phyloP scores from a whole-genome alignment of 2,329 filamentous ascomycete genomes.

The Ophiostoma sp. region DNA sequence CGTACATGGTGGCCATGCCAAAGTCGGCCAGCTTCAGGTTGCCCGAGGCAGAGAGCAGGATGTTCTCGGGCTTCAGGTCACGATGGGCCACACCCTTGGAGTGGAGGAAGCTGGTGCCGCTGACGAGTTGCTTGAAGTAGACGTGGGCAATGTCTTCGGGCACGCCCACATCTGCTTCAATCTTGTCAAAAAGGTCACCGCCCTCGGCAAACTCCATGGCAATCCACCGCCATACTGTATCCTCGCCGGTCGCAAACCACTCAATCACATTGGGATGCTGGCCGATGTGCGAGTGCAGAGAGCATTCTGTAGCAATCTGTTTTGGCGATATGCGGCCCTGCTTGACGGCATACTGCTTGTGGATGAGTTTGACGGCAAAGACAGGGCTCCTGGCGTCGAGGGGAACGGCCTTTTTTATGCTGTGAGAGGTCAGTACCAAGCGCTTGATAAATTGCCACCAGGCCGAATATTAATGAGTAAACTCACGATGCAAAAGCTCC shows the following conservation, averaged over 20 bases:
- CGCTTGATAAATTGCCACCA: background rate
- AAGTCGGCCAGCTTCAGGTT: slow-evolving; percentile 96
- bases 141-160: slow-evolving; percentile 91
- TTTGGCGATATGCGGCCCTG: slow-evolving; percentile 85
- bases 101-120: slow-evolving; percentile 92
- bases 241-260: slow-evolving; percentile 86
- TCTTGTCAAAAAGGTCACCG: slow-evolving; percentile 98
- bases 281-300: slow-evolving; percentile 83
- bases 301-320: slow-evolving; percentile 89
- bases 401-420: slow-evolving; percentile 91
- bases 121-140: slow-evolving; percentile 90
- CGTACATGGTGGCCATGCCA: slow-evolving; percentile 89
- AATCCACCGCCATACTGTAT: slow-evolving; percentile 89
- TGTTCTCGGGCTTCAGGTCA: slow-evolving; percentile 92
- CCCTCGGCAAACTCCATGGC: slow-evolving; percentile 97
- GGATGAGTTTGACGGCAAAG: slow-evolving; percentile 98
- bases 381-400: slow-evolving; percentile 67
- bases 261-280: slow-evolving; percentile 92
- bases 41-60: slow-evolving; percentile 79
- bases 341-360: slow-evolving; percentile 90
- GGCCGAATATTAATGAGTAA: background rate
- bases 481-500: slow-evolving; percentile 94
- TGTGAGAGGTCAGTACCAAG: slow-evolving; percentile 40
- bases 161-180: slow-evolving; percentile 96
- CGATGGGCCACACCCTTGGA: slow-evolving; percentile 92